Evolutionary conservation across 176 grass and related monocot species (phyloP).

Genomic region (barley (Hordeum vulgare)): DNA sequence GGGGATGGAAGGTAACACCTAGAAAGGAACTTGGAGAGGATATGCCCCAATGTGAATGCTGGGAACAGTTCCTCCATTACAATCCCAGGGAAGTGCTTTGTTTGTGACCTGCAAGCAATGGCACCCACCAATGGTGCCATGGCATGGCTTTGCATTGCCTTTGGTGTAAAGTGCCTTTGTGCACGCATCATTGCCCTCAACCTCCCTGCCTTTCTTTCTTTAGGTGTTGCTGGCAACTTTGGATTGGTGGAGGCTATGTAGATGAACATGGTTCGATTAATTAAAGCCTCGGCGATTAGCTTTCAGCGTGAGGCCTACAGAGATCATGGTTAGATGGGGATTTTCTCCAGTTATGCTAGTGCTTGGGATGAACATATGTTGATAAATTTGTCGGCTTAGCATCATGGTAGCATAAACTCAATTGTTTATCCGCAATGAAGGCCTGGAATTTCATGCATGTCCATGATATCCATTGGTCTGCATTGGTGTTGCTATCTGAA

Average conservation of each 20-base stretch:
- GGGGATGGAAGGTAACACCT: constrained; percentile 11
- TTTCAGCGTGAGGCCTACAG: constrained; percentile 13
- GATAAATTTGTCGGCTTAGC: not conserved
- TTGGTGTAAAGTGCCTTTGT: constrained; percentile 35
- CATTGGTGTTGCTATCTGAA: not conserved
- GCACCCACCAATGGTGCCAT: constrained; percentile 40
- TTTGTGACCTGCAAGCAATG: constrained; percentile 15
- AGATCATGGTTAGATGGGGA: not conserved
- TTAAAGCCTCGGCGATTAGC: not conserved
- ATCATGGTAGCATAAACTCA: not conserved
- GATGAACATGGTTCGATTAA: constrained; percentile 20
- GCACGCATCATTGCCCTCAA: constrained; percentile 17
- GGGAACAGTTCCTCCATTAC: constrained; percentile 40
- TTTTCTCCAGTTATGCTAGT: not conserved
- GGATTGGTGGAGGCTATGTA: constrained; percentile 24
- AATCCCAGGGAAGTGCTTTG: not conserved
- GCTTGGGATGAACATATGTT: not conserved
- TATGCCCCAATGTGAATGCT: constrained; percentile 34
- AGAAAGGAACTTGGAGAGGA: constrained; percentile 33
- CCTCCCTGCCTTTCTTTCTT: constrained; percentile 9
- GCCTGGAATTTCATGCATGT: not conserved
- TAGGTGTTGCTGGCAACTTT: constrained; percentile 28
- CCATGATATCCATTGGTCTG: not conserved
- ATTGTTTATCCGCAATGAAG: constrained; percentile 5
- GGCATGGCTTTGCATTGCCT: constrained; percentile 11